phyloP scores from a whole-genome alignment of 2,329 filamentous ascomycete genomes.

The Blastomyces percursus region DNA sequence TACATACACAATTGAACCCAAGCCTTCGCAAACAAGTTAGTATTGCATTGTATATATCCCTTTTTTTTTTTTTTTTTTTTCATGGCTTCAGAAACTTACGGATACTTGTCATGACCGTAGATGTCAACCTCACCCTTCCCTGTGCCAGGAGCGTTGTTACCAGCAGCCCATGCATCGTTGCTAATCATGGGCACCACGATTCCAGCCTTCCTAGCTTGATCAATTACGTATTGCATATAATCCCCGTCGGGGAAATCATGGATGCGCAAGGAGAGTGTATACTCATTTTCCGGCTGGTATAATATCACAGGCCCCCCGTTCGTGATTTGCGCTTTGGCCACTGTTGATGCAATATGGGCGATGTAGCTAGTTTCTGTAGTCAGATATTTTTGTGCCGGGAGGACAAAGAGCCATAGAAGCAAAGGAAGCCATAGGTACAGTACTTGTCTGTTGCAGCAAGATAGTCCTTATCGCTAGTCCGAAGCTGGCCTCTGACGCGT shows the following conservation, averaged over 20 bases:
- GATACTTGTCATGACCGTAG: slow-evolving; percentile 57
- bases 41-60: background rate
- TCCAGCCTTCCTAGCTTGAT: slow-evolving; percentile 56
- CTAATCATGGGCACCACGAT: slow-evolving; percentile 64
- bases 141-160: slow-evolving; percentile 54
- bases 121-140: slow-evolving; percentile 50
- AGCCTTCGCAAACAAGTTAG: slow-evolving; percentile 18
- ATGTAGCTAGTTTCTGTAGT: slow-evolving; percentile 42
- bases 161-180: slow-evolving; percentile 56
- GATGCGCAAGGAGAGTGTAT: slow-evolving; percentile 43
- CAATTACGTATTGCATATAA: slow-evolving; percentile 60
- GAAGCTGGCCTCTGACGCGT: slow-evolving; percentile 51
- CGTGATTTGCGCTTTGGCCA: slow-evolving; percentile 68
- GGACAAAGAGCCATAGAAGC: background rate
- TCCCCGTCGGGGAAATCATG: slow-evolving; percentile 53
- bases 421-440: slow-evolving; percentile 4
- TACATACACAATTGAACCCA: slow-evolving; percentile 31
- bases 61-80: background rate
- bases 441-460: slow-evolving; percentile 57
- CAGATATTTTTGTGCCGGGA: slow-evolving; percentile 1
- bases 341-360: slow-evolving; percentile 49
- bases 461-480: slow-evolving; percentile 53
- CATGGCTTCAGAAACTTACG: slow-evolving; percentile 22
- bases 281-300: slow-evolving; percentile 74
- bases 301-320: slow-evolving; percentile 72